Base-by-base conservation (phyloP, 2,329 filamentous ascomycete species). In the Mycosphaerella sp. region DNA sequence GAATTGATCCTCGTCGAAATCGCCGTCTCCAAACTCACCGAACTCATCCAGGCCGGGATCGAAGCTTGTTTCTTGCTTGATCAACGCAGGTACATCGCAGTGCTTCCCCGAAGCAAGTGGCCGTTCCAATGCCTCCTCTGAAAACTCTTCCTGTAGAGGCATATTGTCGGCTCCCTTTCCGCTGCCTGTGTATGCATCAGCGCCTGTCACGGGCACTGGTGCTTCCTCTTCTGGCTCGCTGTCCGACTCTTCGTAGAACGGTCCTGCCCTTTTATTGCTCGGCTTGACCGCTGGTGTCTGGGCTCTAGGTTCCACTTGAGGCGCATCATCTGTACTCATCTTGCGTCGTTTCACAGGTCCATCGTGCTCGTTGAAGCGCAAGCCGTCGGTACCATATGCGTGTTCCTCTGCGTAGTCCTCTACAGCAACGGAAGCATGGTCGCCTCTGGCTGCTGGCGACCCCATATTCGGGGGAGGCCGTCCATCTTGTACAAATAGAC, bases 171-270 rank as follows among this genome's bases (percentile, higher is more conserved):
- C 41, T 13, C 54, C 49, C 13, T 53, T 46, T 10, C 27, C 45
- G 34, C 17, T 54, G 45, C 53, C 49, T 30, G 40, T 13, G 2
- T 41, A 46, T 13, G 51, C 16, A 21, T 55, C 50, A 3, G 61
- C 45, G 1, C 53, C 58, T 30, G 60, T 61, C 1, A 63, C 43
- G 28, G 58, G 58, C 42, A 57, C 52, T 8, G 58, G 57, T 25
- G 61, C 62, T 17, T 63, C 64, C 12, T 63, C 63, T 6, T 67
- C 65, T 5, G 77, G 72, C 46, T 84, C 80, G 36, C 75, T 80
- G 48, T 83, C 80, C 1, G 85, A 88, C 54, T 89, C 85, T 51
- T 86, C 79, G 36, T 89, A 64, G 59, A 90, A 90, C 0, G 85
- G 85, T 0, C 80, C 82, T 50, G 68, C 52, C 18, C 30, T 42